Base-by-base conservation (phyloP, 495 filamentous ascomycete species). In the Rhypophila decipiens region DNA sequence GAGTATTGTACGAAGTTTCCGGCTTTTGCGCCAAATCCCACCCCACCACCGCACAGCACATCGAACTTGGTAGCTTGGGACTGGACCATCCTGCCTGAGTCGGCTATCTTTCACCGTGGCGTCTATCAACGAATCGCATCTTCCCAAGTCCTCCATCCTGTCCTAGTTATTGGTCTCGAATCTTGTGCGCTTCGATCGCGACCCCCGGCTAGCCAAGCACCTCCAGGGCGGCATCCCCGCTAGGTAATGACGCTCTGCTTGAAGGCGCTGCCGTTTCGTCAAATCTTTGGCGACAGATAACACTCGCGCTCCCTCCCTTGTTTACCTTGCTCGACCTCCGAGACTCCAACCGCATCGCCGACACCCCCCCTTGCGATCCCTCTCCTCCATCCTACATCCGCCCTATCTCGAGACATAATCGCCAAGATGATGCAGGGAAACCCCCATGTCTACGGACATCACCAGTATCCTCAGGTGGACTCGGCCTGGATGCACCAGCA, bases 401-500 rank as follows among this genome's bases (percentile, higher is more conserved):
- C 31, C 24, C 47, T 17, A 19, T 49, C 9, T 15, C 22, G 31
- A n/a, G 31, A 35, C 31, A 12, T 15, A 35, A 11, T 12, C 5
- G 15, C 31, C 12, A 66, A 53, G 50, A 71, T 70, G 69, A 71
- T 70, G 69, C 63, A 67, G 63, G 63, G 66, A 12, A 60, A 64
- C 43, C 65, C 65, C 39, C 68, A 64, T 55, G 63, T 72, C 42
- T 74, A 73, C 56, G 67, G 60, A 17, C 88, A 94, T 66, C 86
- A 90, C 63, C 86, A 90, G 58, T 90, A 77, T 49, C 79, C 74
- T 40, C 84, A 85, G 65, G 76, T 79, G 61, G 86, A 91, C 59
- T 82, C 83, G 50, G 75, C 85, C 59, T 88, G 86, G 84, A 72
- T 87, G 71, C 85, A 90, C 55, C 83, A 78, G 53, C 72, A 80